Conservation (phyloP, 306 rosid species). For the Dryas drummondii region DNA sequence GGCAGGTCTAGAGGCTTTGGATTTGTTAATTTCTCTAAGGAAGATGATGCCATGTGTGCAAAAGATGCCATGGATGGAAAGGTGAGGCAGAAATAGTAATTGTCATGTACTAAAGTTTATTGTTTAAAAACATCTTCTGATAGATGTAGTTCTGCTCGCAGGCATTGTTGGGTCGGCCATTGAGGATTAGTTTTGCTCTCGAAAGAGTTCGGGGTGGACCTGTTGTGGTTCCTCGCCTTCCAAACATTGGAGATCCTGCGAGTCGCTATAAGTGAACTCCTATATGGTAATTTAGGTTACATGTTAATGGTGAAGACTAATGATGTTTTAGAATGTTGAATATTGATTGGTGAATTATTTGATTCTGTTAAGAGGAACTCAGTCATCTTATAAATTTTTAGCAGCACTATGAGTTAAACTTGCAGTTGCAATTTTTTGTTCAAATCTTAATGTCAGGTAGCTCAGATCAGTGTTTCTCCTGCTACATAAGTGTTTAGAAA, state of each 20-base stretch:
- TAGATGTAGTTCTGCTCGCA: conserved; percentile 36
- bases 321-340: not conserved
- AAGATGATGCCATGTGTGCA: conserved; percentile 65
- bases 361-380: not conserved
- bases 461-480: not conserved
- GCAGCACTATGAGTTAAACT: not conserved
- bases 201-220: conserved; percentile 77
- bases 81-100: conserved; percentile 32
- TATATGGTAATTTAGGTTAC: not conserved
- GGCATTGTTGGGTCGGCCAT: conserved; percentile 83
- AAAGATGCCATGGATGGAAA: conserved; percentile 95
- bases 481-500: not conserved
- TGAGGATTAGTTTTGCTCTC: conserved; percentile 73
- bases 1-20: conserved; percentile 95
- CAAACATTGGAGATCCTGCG: conserved; percentile 30
- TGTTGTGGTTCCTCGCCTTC: conserved; percentile 69
- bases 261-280: conserved; percentile 22
- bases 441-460: not conserved
- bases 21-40: conserved; percentile 67
- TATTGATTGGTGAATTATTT: not conserved
- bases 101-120: not conserved
- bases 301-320: not conserved
- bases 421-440: not conserved
- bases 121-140: conserved; percentile 16
- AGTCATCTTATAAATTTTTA: not conserved